These are phyloP conservation scores for Spathaspora sp. DNA, from an alignment of 805 yeast species.

Conservation along the genomic window DNA sequence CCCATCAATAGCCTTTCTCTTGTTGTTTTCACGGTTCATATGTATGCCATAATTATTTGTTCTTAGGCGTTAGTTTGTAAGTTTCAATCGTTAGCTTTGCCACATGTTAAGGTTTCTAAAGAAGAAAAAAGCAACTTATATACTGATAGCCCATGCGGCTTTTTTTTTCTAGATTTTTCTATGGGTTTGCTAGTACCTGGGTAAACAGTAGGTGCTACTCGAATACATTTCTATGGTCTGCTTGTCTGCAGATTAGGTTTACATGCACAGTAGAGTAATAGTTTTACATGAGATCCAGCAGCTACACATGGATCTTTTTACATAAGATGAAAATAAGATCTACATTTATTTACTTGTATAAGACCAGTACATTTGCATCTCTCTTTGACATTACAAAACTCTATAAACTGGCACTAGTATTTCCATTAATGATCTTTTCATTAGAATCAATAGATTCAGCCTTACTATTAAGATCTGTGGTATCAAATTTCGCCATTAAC, in stretches of 20 bases:
- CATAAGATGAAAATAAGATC: no score
- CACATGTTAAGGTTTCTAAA: background rate
- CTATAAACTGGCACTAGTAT: constrained; percentile 5
- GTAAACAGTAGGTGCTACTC: no score
- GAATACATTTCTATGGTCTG: no score
- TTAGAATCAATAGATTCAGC: constrained; percentile 9
- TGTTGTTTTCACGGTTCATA: background rate
- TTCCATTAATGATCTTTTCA: constrained; percentile 1
- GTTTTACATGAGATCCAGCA: background rate
- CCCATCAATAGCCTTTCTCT: constrained; percentile 1
- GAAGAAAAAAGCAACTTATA: background rate
- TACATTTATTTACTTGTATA: background rate
- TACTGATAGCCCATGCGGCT: background rate
- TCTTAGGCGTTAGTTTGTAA: background rate
- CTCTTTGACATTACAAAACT: background rate
- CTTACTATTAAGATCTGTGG: constrained; percentile 3
- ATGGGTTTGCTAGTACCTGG: background rate
- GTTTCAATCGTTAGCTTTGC: background rate
- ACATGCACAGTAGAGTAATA: no score
- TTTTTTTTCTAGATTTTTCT: background rate
- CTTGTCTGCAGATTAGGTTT: no score
- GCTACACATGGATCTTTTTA: background rate
- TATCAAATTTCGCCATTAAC: constrained; percentile 1
- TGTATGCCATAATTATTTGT: background rate
- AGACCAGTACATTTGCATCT: background rate